Conservation (phyloP, 2,329 filamentous ascomycete genomes). For the Aspergillus novofumigatus region DNA sequence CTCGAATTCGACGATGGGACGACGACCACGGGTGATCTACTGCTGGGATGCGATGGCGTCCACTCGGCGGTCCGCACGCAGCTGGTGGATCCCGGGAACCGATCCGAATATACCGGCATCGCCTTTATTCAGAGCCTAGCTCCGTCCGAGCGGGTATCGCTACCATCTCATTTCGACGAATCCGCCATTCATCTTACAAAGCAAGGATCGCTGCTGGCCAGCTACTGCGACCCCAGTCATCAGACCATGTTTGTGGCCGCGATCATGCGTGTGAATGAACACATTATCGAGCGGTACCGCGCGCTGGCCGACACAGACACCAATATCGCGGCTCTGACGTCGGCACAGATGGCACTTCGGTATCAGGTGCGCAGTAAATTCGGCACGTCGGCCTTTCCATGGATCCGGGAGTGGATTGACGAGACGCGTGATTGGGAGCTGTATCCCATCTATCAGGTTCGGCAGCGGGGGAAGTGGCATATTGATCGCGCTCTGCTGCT, state of each 20-base stretch:
- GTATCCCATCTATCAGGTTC: slow-evolving; percentile 38
- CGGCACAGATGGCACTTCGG: slow-evolving; percentile 29
- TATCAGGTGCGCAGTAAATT: slow-evolving; percentile 32
- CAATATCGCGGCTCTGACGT: slow-evolving; percentile 23
- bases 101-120: slow-evolving; percentile 38
- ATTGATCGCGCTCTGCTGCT: slow-evolving; percentile 35
- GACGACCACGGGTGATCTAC: slow-evolving; percentile 30
- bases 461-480: slow-evolving; percentile 33
- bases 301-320: slow-evolving; percentile 14
- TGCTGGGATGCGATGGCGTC: slow-evolving; percentile 39
- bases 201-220: slow-evolving; percentile 34
- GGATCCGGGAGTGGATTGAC: slow-evolving; percentile 28
- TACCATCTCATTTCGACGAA: slow-evolving; percentile 23
- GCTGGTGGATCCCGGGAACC: slow-evolving; percentile 30
- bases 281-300: slow-evolving; percentile 18
- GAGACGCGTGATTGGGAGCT: slow-evolving; percentile 32
- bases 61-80: slow-evolving; percentile 35
- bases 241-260: slow-evolving; percentile 34
- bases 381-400: slow-evolving; percentile 25
- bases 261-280: slow-evolving; percentile 31
- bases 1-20: slow-evolving; percentile 31
- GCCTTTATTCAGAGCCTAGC: slow-evolving; percentile 35
- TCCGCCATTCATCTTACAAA: slow-evolving; percentile 30
- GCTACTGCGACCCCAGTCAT: slow-evolving; percentile 29
- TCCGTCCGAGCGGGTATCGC: slow-evolving; percentile 15